Conservation (phyloP, 257 asterid genomes). For the Rauvolfia tetraphylla region DNA sequence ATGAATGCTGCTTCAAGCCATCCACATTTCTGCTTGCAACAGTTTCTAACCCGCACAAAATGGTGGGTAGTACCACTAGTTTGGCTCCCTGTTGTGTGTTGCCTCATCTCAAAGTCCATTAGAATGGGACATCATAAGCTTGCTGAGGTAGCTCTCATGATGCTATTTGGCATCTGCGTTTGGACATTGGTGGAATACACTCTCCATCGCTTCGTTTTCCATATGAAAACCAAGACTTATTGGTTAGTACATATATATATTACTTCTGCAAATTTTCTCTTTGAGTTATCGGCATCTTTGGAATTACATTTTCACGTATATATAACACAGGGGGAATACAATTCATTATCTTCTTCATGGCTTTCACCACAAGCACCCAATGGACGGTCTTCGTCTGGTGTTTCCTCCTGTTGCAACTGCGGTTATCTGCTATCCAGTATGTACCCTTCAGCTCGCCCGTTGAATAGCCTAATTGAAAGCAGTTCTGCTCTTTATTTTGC, state of each 20-base stretch:
- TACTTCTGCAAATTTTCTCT: neutral
- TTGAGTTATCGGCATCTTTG: neutral
- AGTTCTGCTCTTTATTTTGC: too few species aligned
- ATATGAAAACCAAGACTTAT: constrained; percentile 34
- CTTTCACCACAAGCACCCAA: constrained; percentile 49
- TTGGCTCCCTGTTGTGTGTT: constrained; percentile 77
- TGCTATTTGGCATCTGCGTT: constrained; percentile 45
- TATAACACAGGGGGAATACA: constrained; percentile 35
- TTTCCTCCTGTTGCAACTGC: constrained; percentile 48
- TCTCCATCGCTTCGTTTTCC: constrained; percentile 45
- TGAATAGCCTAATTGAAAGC: too few species aligned
- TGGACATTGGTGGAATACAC: constrained; percentile 48
- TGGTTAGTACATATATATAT: too few species aligned
- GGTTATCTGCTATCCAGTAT: constrained; percentile 34
- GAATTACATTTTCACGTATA: neutral
- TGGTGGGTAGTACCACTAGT: constrained; percentile 86
- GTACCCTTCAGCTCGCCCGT: constrained; percentile 5
- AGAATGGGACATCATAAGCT: constrained; percentile 42
- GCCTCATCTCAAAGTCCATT: constrained; percentile 44
- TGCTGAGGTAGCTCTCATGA: constrained; percentile 35
- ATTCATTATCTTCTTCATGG: constrained; percentile 46
- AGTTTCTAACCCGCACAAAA: constrained; percentile 63
- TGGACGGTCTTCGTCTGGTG: constrained; percentile 49
- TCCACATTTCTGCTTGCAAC: constrained; percentile 22
- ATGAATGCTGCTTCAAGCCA: neutral